These are phyloP conservation scores for Salvia miltiorrhiza DNA, from an alignment of 257 asterid species.

Conservation along the genomic window DNA sequence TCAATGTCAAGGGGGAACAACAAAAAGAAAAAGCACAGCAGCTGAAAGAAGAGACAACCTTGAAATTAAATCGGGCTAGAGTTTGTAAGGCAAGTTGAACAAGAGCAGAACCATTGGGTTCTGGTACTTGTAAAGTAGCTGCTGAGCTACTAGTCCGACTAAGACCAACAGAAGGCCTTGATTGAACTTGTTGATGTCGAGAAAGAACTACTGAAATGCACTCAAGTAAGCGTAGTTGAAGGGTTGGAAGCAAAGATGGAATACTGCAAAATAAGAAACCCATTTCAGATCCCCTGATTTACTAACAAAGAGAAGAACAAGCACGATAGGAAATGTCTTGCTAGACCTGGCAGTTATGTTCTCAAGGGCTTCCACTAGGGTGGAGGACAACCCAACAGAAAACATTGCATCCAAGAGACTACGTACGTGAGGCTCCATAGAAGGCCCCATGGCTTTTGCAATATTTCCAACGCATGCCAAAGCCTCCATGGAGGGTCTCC, in stretches of 20 bases:
- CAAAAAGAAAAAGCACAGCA: neutral
- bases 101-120: conserved; percentile 79
- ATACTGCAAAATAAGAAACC: conserved; percentile 52
- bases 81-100: conserved; percentile 95
- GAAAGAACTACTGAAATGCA: conserved; percentile 88
- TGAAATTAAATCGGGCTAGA: conserved; percentile 83
- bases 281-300: conserved; percentile 22
- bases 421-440: conserved; percentile 83
- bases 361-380: conserved; percentile 86
- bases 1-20: conserved; percentile 1
- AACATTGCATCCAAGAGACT: conserved; percentile 96
- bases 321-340: conserved; percentile 16
- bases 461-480: conserved; percentile 98
- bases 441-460: conserved; percentile 94
- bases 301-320: conserved; percentile 16
- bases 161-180: conserved; percentile 57
- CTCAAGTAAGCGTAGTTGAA: conserved; percentile 84
- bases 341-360: conserved; percentile 72
- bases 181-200: conserved; percentile 62
- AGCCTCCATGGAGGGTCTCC: conserved; percentile 94
- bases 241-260: conserved; percentile 82
- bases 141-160: conserved; percentile 57
- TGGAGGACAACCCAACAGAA: conserved; percentile 77
- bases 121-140: conserved; percentile 67
- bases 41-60: conserved; percentile 41